These are phyloP conservation scores for Rubus idaeus DNA, from an alignment of 306 rosid genomes.

Conservation along the genomic window DNA sequence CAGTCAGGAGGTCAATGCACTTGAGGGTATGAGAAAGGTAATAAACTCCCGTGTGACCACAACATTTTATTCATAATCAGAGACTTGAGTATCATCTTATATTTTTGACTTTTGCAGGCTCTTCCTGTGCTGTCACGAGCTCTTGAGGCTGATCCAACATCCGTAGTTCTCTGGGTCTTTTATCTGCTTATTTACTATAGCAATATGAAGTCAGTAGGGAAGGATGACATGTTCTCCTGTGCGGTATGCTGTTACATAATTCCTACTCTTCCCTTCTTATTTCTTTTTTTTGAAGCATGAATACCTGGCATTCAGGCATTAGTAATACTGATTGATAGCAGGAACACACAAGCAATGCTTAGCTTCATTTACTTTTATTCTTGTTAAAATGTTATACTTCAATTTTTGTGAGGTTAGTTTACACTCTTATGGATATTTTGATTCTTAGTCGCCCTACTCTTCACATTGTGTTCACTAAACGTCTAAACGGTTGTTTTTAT, in stretches of 20 bases:
- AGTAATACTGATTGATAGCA: not conserved
- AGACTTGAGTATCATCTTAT: conserved; percentile 17
- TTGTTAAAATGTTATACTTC: not conserved
- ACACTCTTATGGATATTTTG: not conserved
- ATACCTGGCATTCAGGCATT: not conserved
- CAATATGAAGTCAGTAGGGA: conserved; percentile 55
- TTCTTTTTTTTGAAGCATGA: not conserved
- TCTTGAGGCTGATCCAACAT: conserved; percentile 71
- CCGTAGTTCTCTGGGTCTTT: conserved; percentile 65
- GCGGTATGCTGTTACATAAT: conserved; percentile 70
- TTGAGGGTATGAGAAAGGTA: conserved; percentile 80
- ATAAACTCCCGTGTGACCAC: conserved; percentile 18
- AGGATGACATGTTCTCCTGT: conserved; percentile 84
- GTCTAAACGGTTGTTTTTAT: not conserved
- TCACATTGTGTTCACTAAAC: not conserved
- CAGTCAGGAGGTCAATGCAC: conserved; percentile 66
- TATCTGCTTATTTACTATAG: conserved; percentile 78
- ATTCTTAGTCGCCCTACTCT: not conserved
- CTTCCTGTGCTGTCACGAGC: conserved; percentile 72
- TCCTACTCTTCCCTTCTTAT: conserved; percentile 22
- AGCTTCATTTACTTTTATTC: not conserved
- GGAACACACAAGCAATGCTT: not conserved
- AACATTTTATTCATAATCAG: conserved; percentile 10
- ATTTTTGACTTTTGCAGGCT: conserved; percentile 61
- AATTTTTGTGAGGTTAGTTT: not conserved